These are phyloP conservation scores for Tuber aestivum DNA, from an alignment of 495 filamentous ascomycete genomes.

Conservation along the genomic window DNA sequence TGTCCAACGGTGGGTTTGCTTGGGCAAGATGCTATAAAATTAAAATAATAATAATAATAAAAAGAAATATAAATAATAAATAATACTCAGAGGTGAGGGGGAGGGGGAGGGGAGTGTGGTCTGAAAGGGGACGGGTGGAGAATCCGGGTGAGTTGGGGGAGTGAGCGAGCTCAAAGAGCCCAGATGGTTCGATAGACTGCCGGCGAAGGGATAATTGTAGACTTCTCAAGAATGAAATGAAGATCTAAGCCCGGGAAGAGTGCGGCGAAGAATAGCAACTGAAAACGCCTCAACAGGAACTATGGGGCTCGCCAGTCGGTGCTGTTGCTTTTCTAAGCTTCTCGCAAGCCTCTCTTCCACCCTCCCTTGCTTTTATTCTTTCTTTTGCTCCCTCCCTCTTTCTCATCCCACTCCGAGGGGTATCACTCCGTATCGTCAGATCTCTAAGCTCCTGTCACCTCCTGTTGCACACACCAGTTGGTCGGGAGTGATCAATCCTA, in stretches of 20 bases:
- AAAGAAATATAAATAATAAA: constrained; percentile 20
- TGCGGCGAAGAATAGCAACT: constrained; percentile 27
- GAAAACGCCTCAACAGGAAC: constrained; percentile 35
- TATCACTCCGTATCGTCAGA: constrained; percentile 5
- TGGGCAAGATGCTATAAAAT: neutral
- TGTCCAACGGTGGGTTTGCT: constrained; percentile 26
- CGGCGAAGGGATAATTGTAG: constrained; percentile 19
- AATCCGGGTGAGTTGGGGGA: constrained; percentile 19
- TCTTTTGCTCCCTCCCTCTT: constrained; percentile 1
- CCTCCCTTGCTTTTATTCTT: neutral
- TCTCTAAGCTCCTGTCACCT: neutral
- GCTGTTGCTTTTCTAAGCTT: constrained; percentile 20
- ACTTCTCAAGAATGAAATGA: constrained; percentile 18
- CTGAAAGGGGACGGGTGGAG: constrained; percentile 11
- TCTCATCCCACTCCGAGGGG: constrained; percentile 19
- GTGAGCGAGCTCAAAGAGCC: constrained; percentile 19
- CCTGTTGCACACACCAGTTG: neutral
- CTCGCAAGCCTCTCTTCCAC: constrained; percentile 14
- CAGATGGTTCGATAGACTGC: constrained; percentile 25
- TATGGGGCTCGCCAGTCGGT: constrained; percentile 23
- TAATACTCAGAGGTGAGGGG: constrained; percentile 17
- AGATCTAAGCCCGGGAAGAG: constrained; percentile 26
- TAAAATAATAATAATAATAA: neutral
- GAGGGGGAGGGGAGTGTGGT: constrained; percentile 14
- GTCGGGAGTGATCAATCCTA: constrained; percentile 16